Evolutionary conservation across 208 protist species (phyloP), one percentile per base, ranked within the genome.

Genomic region (Balamuthia mandrillaris): DNA sequence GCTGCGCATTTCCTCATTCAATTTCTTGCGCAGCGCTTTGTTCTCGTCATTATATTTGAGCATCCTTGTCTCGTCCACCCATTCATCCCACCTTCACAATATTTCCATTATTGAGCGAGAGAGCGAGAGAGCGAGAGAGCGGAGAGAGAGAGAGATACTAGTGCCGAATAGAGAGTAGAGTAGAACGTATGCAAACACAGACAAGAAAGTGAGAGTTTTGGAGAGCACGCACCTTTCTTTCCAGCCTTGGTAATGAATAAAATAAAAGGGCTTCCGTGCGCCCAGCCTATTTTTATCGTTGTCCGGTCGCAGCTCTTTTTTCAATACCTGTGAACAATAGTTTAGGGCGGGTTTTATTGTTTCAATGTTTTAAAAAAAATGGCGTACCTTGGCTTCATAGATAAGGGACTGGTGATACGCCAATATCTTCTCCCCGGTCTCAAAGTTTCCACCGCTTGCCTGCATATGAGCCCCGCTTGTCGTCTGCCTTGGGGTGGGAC

Each of bases 171-270:
- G 24, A 41, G 49, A 16, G 65, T 3, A 37, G 35, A 31, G 27
- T 51, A 35, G 44, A n/a, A 45, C 3, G 16, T 18, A 35, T 39
- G 10, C n/a, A n/a, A n/a, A n/a, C n/a, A n/a, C n/a, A n/a, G n/a
- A n/a, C n/a, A n/a, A n/a, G n/a, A n/a, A n/a, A n/a, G n/a, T 72
- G 29, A 7, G 16, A 42, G 0, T 3, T 33, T 33, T 1, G 33
- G 9, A 44, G 27, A n/a, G 18, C 10, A 37, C n/a, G 45, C 49
- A 83, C 77, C 77, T 83, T 39, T 83, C 77, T 44, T 83, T 83
- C 77, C 77, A 83, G 18, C 77, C 77, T 33, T 83, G 77, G 51
- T 83, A 83, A 16, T 83, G 77, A 33, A 83, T 83, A 3, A 68
- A n/a, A 33, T 83, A 83, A 33, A 68, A 83, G 33, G 77, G 77